A percentile compares a stretch with the other conserved stretches of the same genome.
These are phyloP conservation scores for Myxozyma sirexii DNA, from an alignment of 805 yeast species.

Conservation along the genomic window DNA sequence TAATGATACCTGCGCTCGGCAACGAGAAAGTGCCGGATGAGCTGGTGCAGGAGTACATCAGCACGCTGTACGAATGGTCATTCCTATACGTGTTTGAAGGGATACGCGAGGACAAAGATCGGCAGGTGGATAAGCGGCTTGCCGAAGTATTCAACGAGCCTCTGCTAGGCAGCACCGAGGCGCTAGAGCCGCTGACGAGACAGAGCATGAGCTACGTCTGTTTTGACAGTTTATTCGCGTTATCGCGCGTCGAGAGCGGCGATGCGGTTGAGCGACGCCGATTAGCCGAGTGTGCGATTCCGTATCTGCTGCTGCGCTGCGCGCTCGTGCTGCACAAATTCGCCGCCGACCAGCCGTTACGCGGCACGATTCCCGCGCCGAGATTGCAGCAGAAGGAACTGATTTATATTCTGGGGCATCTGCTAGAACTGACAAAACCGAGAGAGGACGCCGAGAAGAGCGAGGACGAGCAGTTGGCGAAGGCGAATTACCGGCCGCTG, in stretches of 20 bases:
- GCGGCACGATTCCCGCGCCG: slow-evolving; percentile 67
- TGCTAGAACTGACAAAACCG: slow-evolving; percentile 21
- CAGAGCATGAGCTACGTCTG: slow-evolving; percentile 57
- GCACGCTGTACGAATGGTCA: slow-evolving; percentile 60
- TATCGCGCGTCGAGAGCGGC: slow-evolving; percentile 40
- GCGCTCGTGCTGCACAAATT: slow-evolving; percentile 65
- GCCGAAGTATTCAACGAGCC: slow-evolving; percentile 51
- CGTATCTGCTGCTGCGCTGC: slow-evolving; percentile 59
- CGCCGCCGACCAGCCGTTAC: slow-evolving; percentile 61
- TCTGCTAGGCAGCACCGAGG: slow-evolving; percentile 66
- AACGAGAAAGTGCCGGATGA: slow-evolving; percentile 40
- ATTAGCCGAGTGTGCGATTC: slow-evolving; percentile 43
- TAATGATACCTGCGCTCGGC: slow-evolving; percentile 49
- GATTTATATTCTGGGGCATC: slow-evolving; percentile 34
- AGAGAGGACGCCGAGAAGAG: not conserved
- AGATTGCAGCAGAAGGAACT: slow-evolving; percentile 67
- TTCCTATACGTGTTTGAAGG: slow-evolving; percentile 57
- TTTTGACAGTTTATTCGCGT: slow-evolving; percentile 53
- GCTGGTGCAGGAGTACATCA: slow-evolving; percentile 50
- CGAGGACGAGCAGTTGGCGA: not conserved
- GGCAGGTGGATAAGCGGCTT: slow-evolving; percentile 46
- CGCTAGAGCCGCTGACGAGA: slow-evolving; percentile 50
- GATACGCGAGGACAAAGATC: slow-evolving; percentile 39
- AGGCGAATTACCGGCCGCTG: slow-evolving; percentile 26
- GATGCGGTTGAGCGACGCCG: slow-evolving; percentile 20